Evolutionary conservation across 2,329 filamentous ascomycete species (phyloP).

Genomic region (Emericellopsis cladophorae): DNA sequence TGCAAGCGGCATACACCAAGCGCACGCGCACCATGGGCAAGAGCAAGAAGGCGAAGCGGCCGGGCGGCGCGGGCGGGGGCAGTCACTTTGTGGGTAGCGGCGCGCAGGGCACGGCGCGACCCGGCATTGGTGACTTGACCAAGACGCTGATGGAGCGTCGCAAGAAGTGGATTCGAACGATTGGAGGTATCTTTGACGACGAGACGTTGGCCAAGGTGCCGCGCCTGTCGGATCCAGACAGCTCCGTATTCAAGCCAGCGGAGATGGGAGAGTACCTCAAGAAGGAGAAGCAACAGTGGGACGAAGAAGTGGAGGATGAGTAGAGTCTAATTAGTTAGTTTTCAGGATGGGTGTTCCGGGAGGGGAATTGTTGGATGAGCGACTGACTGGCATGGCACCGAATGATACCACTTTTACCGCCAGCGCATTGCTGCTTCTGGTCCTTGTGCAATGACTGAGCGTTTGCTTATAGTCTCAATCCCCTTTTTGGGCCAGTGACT

Average conservation of each 20-base stretch:
- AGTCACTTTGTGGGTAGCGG: conserved; percentile 49
- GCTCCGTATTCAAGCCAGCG: conserved; percentile 59
- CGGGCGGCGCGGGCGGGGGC: conserved; percentile 62
- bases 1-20: conserved; percentile 91
- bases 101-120: conserved; percentile 51
- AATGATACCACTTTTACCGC: too few species aligned
- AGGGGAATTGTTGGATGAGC: too few species aligned
- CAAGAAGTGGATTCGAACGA: conserved; percentile 78
- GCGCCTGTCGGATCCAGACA: conserved; percentile 46
- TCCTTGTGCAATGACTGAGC: too few species aligned
- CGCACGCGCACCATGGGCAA: conserved; percentile 90
- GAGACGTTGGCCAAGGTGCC: conserved; percentile 66
- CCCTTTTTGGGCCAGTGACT: too few species aligned
- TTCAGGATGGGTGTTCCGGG: too few species aligned
- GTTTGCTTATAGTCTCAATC: too few species aligned
- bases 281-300: conserved; percentile 69
- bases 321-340: conserved; percentile 15
- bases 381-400: too few species aligned
- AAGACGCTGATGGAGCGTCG: conserved; percentile 87
- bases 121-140: conserved; percentile 81
- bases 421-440: too few species aligned
- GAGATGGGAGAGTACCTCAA: conserved; percentile 64
- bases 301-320: conserved; percentile 63
- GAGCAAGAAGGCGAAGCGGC: conserved; percentile 78
- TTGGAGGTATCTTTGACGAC: conserved; percentile 81